Evolutionary conservation across 495 filamentous ascomycete genomes (phyloP), one percentile per base, ranked within the genome.

Genomic region (Bacidia rubella): DNA sequence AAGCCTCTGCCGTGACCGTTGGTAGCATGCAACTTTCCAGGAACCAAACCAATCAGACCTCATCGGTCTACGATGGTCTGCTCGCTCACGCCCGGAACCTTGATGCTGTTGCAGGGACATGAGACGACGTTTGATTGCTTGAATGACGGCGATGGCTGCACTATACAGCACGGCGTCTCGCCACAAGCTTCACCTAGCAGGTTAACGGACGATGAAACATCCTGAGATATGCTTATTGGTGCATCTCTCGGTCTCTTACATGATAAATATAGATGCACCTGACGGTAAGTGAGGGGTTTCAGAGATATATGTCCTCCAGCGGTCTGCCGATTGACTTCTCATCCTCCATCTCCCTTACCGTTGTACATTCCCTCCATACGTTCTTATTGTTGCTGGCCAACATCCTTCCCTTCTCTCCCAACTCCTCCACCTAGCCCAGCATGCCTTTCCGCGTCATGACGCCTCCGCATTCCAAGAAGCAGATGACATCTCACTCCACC

Each of bases 401-500:
- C n/a, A 35, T 15, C 29, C 15, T 35, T 35, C 29, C 15, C 29
- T 35, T 35, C 15, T 5, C 29, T 35, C 29, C 41, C 41, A 39
- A 39, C 17, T 44, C 41, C 41, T 35, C 29, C 15, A 35, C 15
- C 15, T 17, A 7, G 9, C 7, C 41, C 41, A 44, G 15, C 41
- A 44, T 44, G 41, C 19, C 41, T 22, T 44, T 44, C 41, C 41
- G 41, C 41, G 41, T 44, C 7, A 44, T 44, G 41, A 44, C 41
- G 7, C 41, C 41, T 9, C 7, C 7, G 15, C 41, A 9, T 9
- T 44, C 41, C 9, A 44, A 44, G 20, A 7, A 7, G 9, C 15
- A 22, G 51, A 32, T 22, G 21, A 23, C 19, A 55, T 40, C 7
- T 19, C 22, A 17, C 53, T 25, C 3, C 70, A 21, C 68, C 67